Evolutionary conservation across 106 monocot species (phyloP), one percentile per base, ranked within the genome.

Genomic region (Apostasia shenzhenica): DNA sequence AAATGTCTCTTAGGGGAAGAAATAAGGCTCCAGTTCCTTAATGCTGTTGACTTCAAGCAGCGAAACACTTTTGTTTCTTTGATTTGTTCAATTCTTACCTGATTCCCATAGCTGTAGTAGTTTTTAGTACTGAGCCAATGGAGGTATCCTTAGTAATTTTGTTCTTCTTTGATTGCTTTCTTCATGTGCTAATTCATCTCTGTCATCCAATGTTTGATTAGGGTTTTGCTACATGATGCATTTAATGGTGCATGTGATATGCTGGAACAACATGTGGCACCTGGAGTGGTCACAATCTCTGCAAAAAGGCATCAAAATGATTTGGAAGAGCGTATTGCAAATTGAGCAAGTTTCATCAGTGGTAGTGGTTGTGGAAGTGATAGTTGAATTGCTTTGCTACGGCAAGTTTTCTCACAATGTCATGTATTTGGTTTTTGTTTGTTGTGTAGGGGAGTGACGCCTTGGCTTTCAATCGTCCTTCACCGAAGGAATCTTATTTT

Each of bases 201-300:
- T 55, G 38, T 57, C 8, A 1, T 57, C 4, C 1, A 67, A 11
- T 52, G 1, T 14, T 54, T 54, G 2, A 4, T 69, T 8, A 89
- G 88, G 88, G 88, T 89, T 90, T 75, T 90, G 89, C 54, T 81
- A 72, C 60, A 80, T 90, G 89, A 67, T 71, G 48, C 89, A 45
- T 90, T 80, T 65, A 67, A 63, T 64, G 89, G 85, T 38, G 67
- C 44, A 40, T 90, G 89, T 70, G 85, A 82, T 69, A 59, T 13
- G 77, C 72, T 78, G 66, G 85, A 85, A 50, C 68, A 85, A 67
- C 66, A 80, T 67, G 48, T 76, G 45, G 75, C 4, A 1, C 53
- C 13, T 54, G 89, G 74, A 14, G 75, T 81, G 4, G 51, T 90
- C 38, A 81, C 78, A 14, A 13, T 85, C 6, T 47, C 61, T 40